phyloP scores from a whole-genome alignment of 164 flowering plant species.

The Malania oleifera region DNA sequence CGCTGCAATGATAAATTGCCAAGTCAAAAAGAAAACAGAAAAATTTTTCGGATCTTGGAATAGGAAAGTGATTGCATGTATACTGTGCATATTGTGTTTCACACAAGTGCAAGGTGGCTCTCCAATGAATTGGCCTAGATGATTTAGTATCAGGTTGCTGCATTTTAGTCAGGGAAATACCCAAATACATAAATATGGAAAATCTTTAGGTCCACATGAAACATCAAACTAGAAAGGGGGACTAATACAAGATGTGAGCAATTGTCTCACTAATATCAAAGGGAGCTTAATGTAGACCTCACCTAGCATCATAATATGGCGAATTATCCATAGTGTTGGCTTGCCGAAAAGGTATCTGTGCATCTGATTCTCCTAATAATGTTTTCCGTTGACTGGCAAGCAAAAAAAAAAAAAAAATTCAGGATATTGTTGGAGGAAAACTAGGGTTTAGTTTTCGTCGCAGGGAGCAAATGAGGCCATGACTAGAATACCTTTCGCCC shows the following conservation, averaged over 20 bases:
- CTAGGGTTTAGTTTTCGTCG: background rate
- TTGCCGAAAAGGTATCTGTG: conserved; percentile 28
- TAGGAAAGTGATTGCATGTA: too few relatives aligned
- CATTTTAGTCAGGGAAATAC: too few relatives aligned
- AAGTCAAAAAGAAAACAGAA: too few relatives aligned
- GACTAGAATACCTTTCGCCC: conserved; percentile 30
- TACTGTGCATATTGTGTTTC: too few relatives aligned
- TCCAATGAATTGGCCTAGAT: too few relatives aligned
- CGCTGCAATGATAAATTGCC: conserved; percentile 44
- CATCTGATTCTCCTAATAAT: conserved; percentile 27
- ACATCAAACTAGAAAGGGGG: background rate
- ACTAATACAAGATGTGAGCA: too few relatives aligned
- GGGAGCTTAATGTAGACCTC: background rate
- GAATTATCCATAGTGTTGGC: conserved; percentile 29
- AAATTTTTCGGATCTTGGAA: too few relatives aligned
- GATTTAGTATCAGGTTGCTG: too few relatives aligned
- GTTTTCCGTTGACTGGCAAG: conserved; percentile 21
- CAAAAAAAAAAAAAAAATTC: conserved; percentile 1
- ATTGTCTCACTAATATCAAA: background rate
- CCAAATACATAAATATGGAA: too few relatives aligned
- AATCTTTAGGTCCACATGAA: too few relatives aligned
- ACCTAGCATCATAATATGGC: conserved; percentile 49
- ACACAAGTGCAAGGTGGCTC: too few relatives aligned
- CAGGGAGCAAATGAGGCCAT: background rate
- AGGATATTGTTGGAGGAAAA: background rate